These are phyloP conservation scores for Fusarium napiforme DNA, from an alignment of 2,329 filamentous ascomycete genomes.

Conservation along the genomic window DNA sequence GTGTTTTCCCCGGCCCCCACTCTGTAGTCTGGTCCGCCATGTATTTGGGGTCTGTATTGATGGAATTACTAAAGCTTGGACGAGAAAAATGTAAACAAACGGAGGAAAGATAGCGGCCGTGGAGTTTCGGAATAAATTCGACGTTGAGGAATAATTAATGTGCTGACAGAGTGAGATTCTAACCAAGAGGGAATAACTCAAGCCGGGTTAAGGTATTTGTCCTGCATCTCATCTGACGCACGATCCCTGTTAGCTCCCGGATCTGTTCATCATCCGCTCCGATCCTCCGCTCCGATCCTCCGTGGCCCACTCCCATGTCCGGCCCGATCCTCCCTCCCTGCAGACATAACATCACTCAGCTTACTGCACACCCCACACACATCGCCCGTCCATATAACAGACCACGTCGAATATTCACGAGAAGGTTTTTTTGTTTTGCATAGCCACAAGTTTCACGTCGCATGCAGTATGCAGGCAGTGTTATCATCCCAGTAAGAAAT, in stretches of 20 bases:
- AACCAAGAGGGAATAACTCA: not conserved
- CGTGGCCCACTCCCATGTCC: not conserved
- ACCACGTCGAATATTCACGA: not conserved
- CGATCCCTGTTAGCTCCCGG: slow-evolving; percentile 17
- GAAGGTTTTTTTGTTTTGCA: not conserved
- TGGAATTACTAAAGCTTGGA: not conserved
- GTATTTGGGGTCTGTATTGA: not conserved
- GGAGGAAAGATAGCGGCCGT: not conserved
- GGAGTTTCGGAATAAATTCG: not conserved
- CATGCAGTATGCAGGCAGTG: not conserved
- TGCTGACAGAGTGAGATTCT: not conserved
- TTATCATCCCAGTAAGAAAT: not conserved
- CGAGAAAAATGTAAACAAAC: not conserved
- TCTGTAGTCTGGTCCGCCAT: slow-evolving; percentile 5
- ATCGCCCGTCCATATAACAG: not conserved
- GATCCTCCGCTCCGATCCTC: slow-evolving; percentile 21
- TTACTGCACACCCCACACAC: not conserved
- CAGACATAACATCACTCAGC: not conserved
- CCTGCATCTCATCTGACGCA: not conserved
- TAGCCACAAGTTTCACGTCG: not conserved
- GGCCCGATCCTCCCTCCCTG: not conserved
- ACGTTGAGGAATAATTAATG: not conserved
- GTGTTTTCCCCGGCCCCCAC: not conserved
- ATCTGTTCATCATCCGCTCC: slow-evolving; percentile 18
- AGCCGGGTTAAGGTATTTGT: not conserved